Percentiles rank a stretch among this genome's conserved stretches.
Evolutionary conservation across 768 basidiomycete species (phyloP).

Genomic region (Dacryopinax spathularia): DNA sequence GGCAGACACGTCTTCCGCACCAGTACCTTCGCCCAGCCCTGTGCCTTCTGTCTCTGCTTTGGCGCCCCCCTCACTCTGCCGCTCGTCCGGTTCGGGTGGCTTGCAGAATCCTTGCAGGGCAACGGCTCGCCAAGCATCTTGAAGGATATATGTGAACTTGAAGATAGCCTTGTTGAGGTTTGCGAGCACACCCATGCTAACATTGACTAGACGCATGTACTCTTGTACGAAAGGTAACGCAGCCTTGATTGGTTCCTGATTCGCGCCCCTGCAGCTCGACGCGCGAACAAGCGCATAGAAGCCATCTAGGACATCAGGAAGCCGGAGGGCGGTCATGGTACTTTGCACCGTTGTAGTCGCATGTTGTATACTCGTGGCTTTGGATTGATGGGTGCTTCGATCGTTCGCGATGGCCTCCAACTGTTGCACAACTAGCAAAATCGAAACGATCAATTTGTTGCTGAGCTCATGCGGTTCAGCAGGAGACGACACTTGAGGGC

Average conservation of each 20-base stretch:
- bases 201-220: slow-evolving; percentile 26
- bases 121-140: slow-evolving; percentile 55
- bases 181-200: slow-evolving; percentile 26
- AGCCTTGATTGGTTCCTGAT: slow-evolving; percentile 1
- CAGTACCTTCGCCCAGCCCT: slow-evolving; percentile 79
- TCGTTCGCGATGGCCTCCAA: slow-evolving; percentile 19
- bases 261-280: too few relatives aligned
- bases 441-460: slow-evolving; percentile 36
- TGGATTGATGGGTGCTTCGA: not conserved
- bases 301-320: too few relatives aligned
- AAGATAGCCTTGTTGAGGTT: slow-evolving; percentile 64
- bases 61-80: slow-evolving; percentile 32
- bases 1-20: slow-evolving; percentile 76
- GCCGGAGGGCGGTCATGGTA: too few relatives aligned
- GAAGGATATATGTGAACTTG: slow-evolving; percentile 70
- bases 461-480: slow-evolving; percentile 7
- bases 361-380: too few relatives aligned
- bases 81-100: slow-evolving; percentile 38
- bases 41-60: slow-evolving; percentile 49
- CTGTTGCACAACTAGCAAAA: slow-evolving; percentile 54
- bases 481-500: not conserved
- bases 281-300: too few relatives aligned
- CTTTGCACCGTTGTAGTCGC: too few relatives aligned
- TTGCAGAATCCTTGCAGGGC: slow-evolving; percentile 85
- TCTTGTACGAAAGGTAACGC: slow-evolving; percentile 60